Percentiles rank a stretch among this genome's conserved stretches.
phyloP scores from a whole-genome alignment of 2,329 filamentous ascomycete species.

The Verticillium dahliae region DNA sequence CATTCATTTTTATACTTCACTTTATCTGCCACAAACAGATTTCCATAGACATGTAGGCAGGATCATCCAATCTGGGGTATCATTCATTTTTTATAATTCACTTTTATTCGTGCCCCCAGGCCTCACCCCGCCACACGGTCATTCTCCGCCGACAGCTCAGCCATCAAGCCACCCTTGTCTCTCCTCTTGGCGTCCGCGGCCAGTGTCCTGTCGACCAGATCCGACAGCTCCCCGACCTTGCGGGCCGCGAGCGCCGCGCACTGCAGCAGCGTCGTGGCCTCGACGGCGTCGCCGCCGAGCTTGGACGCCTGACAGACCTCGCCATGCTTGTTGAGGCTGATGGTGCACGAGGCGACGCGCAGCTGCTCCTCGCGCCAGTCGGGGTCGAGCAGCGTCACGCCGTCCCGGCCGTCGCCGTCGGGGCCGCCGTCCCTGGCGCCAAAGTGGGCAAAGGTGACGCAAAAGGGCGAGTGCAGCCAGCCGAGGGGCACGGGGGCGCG shows the following conservation, averaged over 20 bases:
- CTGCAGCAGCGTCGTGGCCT: slow-evolving; percentile 70
- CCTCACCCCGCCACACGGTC: slow-evolving; percentile 41
- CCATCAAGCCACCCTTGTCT: slow-evolving; percentile 71
- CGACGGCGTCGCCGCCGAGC: slow-evolving; percentile 74
- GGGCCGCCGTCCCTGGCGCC: slow-evolving; percentile 54
- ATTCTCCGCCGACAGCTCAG: slow-evolving; percentile 78
- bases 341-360: slow-evolving; percentile 64
- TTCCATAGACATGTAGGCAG: no score
- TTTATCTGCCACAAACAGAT: no score
- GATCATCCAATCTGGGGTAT: no score
- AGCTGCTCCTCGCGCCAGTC: slow-evolving; percentile 71
- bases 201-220: slow-evolving; percentile 65
- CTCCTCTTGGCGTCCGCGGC: slow-evolving; percentile 72
- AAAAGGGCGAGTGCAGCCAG: slow-evolving; percentile 87
- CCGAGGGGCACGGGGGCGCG: slow-evolving; percentile 84
- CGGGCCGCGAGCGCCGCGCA: slow-evolving; percentile 68
- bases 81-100: not conserved
- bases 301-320: slow-evolving; percentile 91
- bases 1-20: no score
- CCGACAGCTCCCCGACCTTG: slow-evolving; percentile 76
- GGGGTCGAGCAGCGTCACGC: slow-evolving; percentile 66
- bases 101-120: slow-evolving; percentile 28
- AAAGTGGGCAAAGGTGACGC: slow-evolving; percentile 84
- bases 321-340: slow-evolving; percentile 83
- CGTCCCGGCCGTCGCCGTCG: slow-evolving; percentile 69